Conservation (phyloP, 179 eudicot genomes). For the Silene coronaria region DNA sequence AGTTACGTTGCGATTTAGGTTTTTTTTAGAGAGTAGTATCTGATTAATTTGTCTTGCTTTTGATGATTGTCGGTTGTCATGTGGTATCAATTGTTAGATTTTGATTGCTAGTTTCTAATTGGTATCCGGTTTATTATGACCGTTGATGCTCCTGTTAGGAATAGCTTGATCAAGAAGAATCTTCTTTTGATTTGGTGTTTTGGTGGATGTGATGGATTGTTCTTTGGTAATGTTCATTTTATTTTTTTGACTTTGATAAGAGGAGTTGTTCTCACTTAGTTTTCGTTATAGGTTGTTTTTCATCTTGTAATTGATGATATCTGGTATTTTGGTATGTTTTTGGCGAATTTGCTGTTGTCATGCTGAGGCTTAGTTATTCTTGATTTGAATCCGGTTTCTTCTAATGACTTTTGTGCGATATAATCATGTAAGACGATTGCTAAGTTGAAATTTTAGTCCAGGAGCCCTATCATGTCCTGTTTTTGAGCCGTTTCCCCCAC, state of each 20-base stretch:
- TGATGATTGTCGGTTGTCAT: no score
- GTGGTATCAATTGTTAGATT: no score
- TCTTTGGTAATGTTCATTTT: no score
- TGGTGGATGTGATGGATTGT: background rate
- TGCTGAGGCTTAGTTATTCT: background rate
- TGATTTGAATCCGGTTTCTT: background rate
- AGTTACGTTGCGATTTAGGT: background rate
- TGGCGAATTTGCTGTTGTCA: no score
- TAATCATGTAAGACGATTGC: no score
- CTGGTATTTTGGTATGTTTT: no score
- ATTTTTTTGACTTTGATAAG: background rate
- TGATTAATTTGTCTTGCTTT: background rate
- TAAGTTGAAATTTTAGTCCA: background rate
- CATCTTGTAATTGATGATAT: no score
- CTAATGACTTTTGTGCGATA: background rate
- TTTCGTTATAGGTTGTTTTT: no score
- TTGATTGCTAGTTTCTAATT: no score
- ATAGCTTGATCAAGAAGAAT: no score
- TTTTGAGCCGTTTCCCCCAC: background rate
- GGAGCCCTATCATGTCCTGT: background rate
- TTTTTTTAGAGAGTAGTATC: background rate
- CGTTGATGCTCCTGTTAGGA: no score
- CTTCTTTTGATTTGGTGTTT: background rate
- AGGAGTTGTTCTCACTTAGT: background rate
- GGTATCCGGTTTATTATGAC: no score